Conservation (phyloP, 2,329 filamentous ascomycete species). For the Proliferodiscus dingleyae region DNA sequence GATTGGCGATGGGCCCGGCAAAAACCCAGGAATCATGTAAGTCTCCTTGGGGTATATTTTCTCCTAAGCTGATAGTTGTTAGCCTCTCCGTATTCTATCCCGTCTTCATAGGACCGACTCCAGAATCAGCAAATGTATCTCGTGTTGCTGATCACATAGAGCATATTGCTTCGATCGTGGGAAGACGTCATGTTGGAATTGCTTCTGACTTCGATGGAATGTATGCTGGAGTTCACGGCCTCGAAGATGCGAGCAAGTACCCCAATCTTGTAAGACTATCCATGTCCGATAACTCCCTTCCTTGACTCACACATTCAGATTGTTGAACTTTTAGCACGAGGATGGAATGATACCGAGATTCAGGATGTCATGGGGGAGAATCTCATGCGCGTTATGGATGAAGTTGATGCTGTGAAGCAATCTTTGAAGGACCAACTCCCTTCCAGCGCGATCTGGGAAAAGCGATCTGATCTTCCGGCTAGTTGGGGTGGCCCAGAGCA, state of each 20-base stretch:
- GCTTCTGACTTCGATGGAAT: conserved; percentile 62
- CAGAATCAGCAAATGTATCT: conserved; percentile 49
- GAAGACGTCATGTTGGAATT: conserved; percentile 60
- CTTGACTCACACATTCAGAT: background rate
- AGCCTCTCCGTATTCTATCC: conserved; percentile 10
- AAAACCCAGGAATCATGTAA: conserved; percentile 34
- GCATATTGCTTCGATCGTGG: conserved; percentile 56
- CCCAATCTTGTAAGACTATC: conserved; percentile 5
- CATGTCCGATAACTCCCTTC: too few relatives aligned
- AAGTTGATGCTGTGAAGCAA: conserved; percentile 7
- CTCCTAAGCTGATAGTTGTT: background rate
- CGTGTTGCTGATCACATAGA: conserved; percentile 59
- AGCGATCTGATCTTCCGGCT: conserved; percentile 5
- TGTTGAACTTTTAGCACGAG: conserved; percentile 8
- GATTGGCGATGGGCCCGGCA: conserved; percentile 45
- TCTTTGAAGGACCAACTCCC: conserved; percentile 2
- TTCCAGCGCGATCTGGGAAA: conserved; percentile 10
- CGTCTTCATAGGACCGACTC: conserved; percentile 16
- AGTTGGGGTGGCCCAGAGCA: conserved; percentile 7
- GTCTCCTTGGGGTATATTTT: background rate
- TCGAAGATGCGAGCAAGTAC: conserved; percentile 14
- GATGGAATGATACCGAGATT: conserved; percentile 10
- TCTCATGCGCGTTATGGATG: conserved; percentile 9
- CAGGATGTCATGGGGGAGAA: conserved; percentile 7
- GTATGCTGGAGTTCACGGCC: conserved; percentile 44